Conservation (phyloP, 495 filamentous ascomycete species). For the Physcia stellaris region DNA sequence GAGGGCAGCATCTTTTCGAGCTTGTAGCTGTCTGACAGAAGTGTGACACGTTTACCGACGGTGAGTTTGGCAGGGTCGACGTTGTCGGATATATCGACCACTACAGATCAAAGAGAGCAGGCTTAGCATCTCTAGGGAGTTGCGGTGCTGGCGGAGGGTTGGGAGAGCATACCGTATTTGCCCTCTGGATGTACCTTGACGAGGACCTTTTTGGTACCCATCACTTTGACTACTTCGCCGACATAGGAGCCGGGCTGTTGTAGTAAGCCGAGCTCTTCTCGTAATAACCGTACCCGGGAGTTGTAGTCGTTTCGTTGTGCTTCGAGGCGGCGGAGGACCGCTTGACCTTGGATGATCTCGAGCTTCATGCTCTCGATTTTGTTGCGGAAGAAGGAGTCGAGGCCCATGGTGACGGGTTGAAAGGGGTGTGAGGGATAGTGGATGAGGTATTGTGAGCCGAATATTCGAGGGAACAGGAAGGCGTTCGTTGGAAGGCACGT, state of each 20-base stretch:
- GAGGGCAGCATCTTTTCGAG: constrained; percentile 96
- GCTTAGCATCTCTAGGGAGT: too few species aligned
- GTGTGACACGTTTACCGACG: constrained; percentile 90
- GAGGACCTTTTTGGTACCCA: constrained; percentile 98
- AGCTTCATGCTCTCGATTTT: constrained; percentile 99
- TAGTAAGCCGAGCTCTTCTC: constrained; percentile 90
- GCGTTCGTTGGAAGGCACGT: too few species aligned
- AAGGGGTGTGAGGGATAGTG: constrained; percentile 10
- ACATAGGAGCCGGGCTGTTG: constrained; percentile 98
- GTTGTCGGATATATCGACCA: constrained; percentile 89
- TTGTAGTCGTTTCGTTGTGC: constrained; percentile 99
- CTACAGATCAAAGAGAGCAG: constrained; percentile 31
- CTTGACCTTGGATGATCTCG: constrained; percentile 97
- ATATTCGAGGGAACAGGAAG: too few species aligned
- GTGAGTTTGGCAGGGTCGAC: constrained; percentile 94
- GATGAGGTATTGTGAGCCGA: too few species aligned
- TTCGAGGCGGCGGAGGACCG: constrained; percentile 85
- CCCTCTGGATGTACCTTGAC: constrained; percentile 99
- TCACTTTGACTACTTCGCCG: constrained; percentile 97
- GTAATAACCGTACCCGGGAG: constrained; percentile 84
- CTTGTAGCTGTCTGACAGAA: constrained; percentile 93
- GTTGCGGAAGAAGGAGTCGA: constrained; percentile 98
- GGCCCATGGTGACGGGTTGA: constrained; percentile 58
- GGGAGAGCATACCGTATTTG: constrained; percentile 77
- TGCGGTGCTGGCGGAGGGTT: not conserved